Conservation (phyloP, 140 eudicot species). For the Flaveria floridana region DNA sequence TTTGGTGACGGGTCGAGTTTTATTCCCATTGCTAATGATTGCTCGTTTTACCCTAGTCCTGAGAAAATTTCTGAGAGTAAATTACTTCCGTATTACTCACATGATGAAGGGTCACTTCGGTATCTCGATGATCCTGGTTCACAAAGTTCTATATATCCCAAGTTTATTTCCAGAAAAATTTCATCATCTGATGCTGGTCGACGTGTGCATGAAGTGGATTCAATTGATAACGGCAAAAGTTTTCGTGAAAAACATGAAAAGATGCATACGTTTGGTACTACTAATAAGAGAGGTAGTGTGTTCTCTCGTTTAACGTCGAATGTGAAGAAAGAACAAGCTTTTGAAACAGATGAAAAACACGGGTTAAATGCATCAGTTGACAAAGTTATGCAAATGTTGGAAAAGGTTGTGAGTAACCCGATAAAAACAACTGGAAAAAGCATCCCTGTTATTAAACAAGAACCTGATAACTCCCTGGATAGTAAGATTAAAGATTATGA, state of each 20-base stretch:
- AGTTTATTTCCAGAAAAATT: slow-evolving; percentile 26
- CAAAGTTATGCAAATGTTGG: slow-evolving; percentile 48
- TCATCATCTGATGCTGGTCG: slow-evolving; percentile 30
- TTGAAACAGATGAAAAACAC: slow-evolving; percentile 22
- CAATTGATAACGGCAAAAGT: background rate
- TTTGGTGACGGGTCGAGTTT: slow-evolving; percentile 24
- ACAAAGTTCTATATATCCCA: slow-evolving; percentile 23
- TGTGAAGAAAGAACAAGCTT: slow-evolving; percentile 25
- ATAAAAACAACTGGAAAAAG: slow-evolving; percentile 31
- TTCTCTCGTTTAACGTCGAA: slow-evolving; percentile 48
- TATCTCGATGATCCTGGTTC: slow-evolving; percentile 27
- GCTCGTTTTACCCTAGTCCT: slow-evolving; percentile 29
- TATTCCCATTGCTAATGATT: slow-evolving; percentile 25
- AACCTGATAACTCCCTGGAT: background rate
- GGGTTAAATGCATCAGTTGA: slow-evolving; percentile 43
- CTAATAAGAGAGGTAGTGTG: slow-evolving; percentile 46
- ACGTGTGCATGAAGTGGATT: slow-evolving; percentile 17
- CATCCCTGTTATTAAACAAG: slow-evolving; percentile 11
- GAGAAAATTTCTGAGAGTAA: slow-evolving; percentile 4
- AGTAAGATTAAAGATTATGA: slow-evolving; percentile 23
- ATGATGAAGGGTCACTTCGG: slow-evolving; percentile 1
- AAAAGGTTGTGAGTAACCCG: slow-evolving; percentile 28
- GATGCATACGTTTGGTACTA: slow-evolving; percentile 13
- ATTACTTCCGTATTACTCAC: slow-evolving; percentile 11
- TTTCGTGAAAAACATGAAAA: slow-evolving; percentile 7